Evolutionary conservation across 495 filamentous ascomycete species (phyloP).

Genomic region (Halenospora varia): DNA sequence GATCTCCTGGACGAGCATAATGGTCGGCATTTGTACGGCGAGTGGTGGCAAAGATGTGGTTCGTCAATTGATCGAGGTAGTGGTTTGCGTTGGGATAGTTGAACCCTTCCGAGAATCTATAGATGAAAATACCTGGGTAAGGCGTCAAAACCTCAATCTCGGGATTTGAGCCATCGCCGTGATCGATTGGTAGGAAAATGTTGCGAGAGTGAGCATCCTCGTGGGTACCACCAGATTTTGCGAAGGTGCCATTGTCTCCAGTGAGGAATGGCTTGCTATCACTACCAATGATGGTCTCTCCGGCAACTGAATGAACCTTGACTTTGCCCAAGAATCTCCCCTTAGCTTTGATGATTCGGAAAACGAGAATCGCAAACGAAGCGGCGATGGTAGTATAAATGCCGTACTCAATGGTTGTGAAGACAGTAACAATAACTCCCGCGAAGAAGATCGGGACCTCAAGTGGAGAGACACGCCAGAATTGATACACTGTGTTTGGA

Average conservation of each 20-base stretch:
- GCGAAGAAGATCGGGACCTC: conserved; percentile 92
- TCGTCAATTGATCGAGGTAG: conserved; percentile 78
- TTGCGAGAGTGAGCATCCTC: conserved; percentile 50
- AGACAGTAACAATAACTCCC: conserved; percentile 87
- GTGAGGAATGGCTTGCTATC: conserved; percentile 34
- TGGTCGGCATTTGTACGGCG: conserved; percentile 67
- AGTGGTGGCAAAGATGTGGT: conserved; percentile 69
- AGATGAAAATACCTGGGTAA: conserved; percentile 95
- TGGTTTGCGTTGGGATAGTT: conserved; percentile 94
- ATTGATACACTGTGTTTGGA: conserved; percentile 91
- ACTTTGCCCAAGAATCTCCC: conserved; percentile 88
- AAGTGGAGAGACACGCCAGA: conserved; percentile 88
- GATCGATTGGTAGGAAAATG: conserved; percentile 87
- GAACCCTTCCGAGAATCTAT: conserved; percentile 94
- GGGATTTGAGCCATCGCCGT: conserved; percentile 88
- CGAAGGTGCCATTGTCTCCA: conserved; percentile 11
- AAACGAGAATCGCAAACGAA: conserved; percentile 76
- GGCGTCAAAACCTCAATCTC: conserved; percentile 72
- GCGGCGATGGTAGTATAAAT: conserved; percentile 82
- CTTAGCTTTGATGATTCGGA: conserved; percentile 76
- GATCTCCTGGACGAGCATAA: conserved; percentile 68
- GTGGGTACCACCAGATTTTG: conserved; percentile 43
- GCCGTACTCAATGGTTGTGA: conserved; percentile 83
- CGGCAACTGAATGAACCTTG: conserved; percentile 85
- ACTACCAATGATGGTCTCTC: conserved; percentile 69